phyloP scores from a whole-genome alignment of 176 grass and related monocot genomes.

The Luzula sylvatica region DNA sequence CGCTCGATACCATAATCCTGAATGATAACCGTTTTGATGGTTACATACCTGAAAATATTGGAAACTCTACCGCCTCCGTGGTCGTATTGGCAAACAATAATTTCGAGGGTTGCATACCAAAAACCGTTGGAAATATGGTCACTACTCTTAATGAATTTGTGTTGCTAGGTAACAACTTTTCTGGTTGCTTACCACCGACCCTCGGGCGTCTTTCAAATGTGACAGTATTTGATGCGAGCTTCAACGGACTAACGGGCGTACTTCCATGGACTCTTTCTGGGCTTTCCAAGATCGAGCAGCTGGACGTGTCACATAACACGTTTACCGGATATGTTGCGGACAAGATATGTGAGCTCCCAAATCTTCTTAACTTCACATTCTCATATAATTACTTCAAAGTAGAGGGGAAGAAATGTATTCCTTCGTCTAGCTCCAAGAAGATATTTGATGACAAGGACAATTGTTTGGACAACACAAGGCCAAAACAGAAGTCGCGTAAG shows the following conservation, averaged over 20 bases:
- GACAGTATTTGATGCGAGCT: slow-evolving; percentile 38
- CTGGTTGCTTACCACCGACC: slow-evolving; percentile 47
- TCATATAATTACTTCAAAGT: slow-evolving; percentile 51
- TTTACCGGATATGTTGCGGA: slow-evolving; percentile 29
- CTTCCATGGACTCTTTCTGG: slow-evolving; percentile 29
- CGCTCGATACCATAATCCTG: slow-evolving; percentile 57
- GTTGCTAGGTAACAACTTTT: slow-evolving; percentile 43
- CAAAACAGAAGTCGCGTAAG: slow-evolving; percentile 20
- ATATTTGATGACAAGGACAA: slow-evolving; percentile 41
- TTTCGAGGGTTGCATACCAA: slow-evolving; percentile 55
- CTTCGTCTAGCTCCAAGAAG: neutral
- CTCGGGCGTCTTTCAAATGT: slow-evolving; percentile 27
- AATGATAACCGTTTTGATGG: slow-evolving; percentile 60
- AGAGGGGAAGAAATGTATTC: slow-evolving; percentile 26
- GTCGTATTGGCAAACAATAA: slow-evolving; percentile 61
- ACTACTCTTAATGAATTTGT: slow-evolving; percentile 52
- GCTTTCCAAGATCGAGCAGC: slow-evolving; percentile 31
- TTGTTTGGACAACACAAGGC: slow-evolving; percentile 26
- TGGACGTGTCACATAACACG: slow-evolving; percentile 43
- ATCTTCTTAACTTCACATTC: slow-evolving; percentile 49
- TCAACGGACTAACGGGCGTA: slow-evolving; percentile 31
- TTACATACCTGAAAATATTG: slow-evolving; percentile 35
- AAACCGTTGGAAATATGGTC: slow-evolving; percentile 43
- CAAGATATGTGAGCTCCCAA: slow-evolving; percentile 26
- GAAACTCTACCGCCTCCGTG: slow-evolving; percentile 41